These are phyloP conservation scores for Chalaropsis thielavioides DNA, from an alignment of 2,329 filamentous ascomycete genomes.

Conservation along the genomic window DNA sequence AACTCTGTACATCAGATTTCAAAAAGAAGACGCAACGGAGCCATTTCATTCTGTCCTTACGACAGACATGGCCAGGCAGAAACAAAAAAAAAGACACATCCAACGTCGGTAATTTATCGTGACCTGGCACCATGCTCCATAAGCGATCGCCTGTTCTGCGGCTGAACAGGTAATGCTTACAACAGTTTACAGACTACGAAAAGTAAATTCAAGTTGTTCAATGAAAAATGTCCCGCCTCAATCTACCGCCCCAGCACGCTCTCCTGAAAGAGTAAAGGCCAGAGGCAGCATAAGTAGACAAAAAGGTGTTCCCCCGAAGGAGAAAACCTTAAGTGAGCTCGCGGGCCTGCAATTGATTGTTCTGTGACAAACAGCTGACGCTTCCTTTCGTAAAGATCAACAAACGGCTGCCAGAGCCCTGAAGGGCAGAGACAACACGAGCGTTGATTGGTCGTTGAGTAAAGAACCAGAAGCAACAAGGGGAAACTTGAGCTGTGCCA, in stretches of 20 bases:
- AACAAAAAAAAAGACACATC: too few relatives aligned
- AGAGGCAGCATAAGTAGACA: constrained; percentile 16
- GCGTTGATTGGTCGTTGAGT: constrained; percentile 8
- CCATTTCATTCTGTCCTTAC: too few relatives aligned
- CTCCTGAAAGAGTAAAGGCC: not conserved
- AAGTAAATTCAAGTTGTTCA: not conserved
- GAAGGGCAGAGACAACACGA: not conserved
- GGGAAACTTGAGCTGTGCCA: constrained; percentile 19
- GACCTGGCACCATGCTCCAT: too few relatives aligned
- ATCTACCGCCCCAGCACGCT: constrained; percentile 17
- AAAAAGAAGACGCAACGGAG: too few relatives aligned
- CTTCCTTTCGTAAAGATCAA: constrained; percentile 14
- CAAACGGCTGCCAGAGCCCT: not conserved
- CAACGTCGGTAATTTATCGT: too few relatives aligned
- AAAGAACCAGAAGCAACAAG: constrained; percentile 18
- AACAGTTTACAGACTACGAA: not conserved
- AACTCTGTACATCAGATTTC: too few relatives aligned
- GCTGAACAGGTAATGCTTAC: not conserved
- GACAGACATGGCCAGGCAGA: too few relatives aligned
- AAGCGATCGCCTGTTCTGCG: not conserved
- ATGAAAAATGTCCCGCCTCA: constrained; percentile 17
- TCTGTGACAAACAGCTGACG: constrained; percentile 19
- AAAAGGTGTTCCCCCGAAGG: constrained; percentile 1
- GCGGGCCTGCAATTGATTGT: constrained; percentile 19
- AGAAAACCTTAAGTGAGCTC: constrained; percentile 15